Evolutionary conservation across 163 green algal genomes (phyloP), one percentile per base, ranked within the genome.

Genomic region (Picocystis sp.): DNA sequence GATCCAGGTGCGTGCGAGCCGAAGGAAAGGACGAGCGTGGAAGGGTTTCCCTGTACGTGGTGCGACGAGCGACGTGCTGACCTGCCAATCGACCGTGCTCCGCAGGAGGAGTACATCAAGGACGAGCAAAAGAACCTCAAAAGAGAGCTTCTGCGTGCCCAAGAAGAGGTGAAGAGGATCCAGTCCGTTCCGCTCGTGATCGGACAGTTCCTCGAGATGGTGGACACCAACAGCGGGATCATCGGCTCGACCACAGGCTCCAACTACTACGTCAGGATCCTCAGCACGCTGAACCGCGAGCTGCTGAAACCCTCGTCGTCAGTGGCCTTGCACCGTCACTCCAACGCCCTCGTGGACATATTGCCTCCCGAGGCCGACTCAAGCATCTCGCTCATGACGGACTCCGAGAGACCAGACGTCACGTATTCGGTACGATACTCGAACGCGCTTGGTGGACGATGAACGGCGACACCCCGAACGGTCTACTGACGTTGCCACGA

Each of bases 191-290:
- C 91, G 3, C 69, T 99, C 23, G 91, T 99, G 23, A 99, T 99
- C 52, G 91, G 91, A 2, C 91, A 99, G 65, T 99, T 99, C 53
- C 63, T 99, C 49, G 90, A 99, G 67, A 97, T 99, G 90, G 81
- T 99, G 34, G 87, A 97, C 64, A 72, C 73, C 14, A 88, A 87
- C 70, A 86, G 65, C 38, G 91, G 86, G 24, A 98, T 99, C 52
- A 87, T 99, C n/a, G 85, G 87, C n/a, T 93, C 78, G 12, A 99
- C 91, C 1, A 99, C 90, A 1, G 84, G 84, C 44, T 76, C 61
- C 3, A 86, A 89, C 46, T 89, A 93, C 70, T 84, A 90, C 54
- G 84, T 94, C 15, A 74, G 80, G 42, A 93, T 95, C 61, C 76
- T 97, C 25, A 78, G 50, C 58, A 95, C 87, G 9, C 72, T 94